Percentiles rank a stretch among this genome's conserved stretches.
Conservation (phyloP, 1,284 basidiomycete genomes). For the Boletus semigastroideus region DNA sequence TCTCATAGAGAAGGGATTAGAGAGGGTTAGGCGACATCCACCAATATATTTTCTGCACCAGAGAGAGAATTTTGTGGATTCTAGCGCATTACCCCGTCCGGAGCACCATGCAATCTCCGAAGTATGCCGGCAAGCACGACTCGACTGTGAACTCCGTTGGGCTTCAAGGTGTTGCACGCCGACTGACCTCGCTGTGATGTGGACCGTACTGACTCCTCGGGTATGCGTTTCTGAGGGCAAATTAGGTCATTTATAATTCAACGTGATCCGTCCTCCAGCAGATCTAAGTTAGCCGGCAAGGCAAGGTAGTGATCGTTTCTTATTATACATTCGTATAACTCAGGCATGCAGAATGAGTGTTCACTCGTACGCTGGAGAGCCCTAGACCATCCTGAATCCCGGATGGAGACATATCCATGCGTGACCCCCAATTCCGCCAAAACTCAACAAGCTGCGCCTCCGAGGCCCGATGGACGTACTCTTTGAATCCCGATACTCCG, state of each 20-base stretch:
- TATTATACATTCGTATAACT: conserved; percentile 13
- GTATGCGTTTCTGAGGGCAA: conserved; percentile 3
- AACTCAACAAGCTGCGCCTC: conserved; percentile 33
- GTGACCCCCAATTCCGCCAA: conserved; percentile 33
- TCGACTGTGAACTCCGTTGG: not conserved
- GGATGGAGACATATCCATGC: conserved; percentile 40
- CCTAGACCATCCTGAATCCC: conserved; percentile 17
- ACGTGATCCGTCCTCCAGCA: not conserved
- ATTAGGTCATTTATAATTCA: conserved; percentile 9
- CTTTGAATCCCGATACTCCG: conserved; percentile 32
- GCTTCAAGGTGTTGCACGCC: not conserved
- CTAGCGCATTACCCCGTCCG: not conserved
- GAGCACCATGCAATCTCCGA: not conserved
- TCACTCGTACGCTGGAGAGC: conserved; percentile 7
- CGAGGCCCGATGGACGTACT: conserved; percentile 32
- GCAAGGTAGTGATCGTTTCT: conserved; percentile 2
- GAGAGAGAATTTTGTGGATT: too few species aligned
- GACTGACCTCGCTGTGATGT: not conserved
- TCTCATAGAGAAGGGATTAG: conserved; percentile 16
- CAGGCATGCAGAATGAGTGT: conserved; percentile 7
- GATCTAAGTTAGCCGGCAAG: not conserved
- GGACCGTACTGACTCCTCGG: conserved; percentile 9
- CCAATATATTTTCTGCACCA: not conserved
- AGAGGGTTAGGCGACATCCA: not conserved
- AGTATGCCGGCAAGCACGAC: not conserved